A percentile compares a stretch with the other conserved stretches of the same genome.
phyloP scores from a whole-genome alignment of 257 asterid genomes.

The Jacaranda copaia region DNA sequence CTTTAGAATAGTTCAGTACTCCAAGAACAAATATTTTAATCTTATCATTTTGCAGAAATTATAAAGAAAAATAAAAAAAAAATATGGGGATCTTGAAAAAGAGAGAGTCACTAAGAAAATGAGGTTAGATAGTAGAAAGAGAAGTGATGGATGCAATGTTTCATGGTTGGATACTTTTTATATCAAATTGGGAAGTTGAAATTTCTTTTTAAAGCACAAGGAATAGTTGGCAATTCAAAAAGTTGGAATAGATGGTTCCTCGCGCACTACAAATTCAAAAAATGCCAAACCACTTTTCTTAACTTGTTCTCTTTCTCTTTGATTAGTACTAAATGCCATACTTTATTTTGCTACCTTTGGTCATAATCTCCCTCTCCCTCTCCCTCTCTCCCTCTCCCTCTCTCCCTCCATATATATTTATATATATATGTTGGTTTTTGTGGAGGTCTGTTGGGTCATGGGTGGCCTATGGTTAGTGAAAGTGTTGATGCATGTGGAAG shows the following conservation, averaged over 20 bases:
- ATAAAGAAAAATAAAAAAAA: background rate
- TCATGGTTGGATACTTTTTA: conserved; percentile 42
- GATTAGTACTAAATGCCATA: background rate
- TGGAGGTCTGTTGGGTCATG: background rate
- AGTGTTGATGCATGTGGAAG: background rate
- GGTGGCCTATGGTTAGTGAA: background rate
- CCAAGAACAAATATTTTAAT: background rate
- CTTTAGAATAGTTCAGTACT: background rate
- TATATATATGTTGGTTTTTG: background rate
- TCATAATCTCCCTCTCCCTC: background rate
- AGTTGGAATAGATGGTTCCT: conserved; percentile 42
- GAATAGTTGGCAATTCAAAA: conserved; percentile 40
- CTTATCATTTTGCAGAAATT: background rate
- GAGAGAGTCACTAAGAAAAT: conserved; percentile 30
- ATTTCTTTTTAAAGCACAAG: background rate
- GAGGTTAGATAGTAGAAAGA: conserved; percentile 11
- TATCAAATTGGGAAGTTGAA: conserved; percentile 21
- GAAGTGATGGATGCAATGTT: conserved; percentile 46
- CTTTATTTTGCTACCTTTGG: background rate
- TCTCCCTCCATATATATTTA: too few species aligned
- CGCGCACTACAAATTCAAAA: conserved; percentile 38
- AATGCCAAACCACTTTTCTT: conserved; percentile 14
- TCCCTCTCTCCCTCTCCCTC: too few species aligned
- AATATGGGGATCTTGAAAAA: conserved; percentile 34
- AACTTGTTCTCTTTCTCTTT: conserved; percentile 12